Base-by-base conservation (phyloP, 495 filamentous ascomycete genomes). In the Xylaria acuta region DNA sequence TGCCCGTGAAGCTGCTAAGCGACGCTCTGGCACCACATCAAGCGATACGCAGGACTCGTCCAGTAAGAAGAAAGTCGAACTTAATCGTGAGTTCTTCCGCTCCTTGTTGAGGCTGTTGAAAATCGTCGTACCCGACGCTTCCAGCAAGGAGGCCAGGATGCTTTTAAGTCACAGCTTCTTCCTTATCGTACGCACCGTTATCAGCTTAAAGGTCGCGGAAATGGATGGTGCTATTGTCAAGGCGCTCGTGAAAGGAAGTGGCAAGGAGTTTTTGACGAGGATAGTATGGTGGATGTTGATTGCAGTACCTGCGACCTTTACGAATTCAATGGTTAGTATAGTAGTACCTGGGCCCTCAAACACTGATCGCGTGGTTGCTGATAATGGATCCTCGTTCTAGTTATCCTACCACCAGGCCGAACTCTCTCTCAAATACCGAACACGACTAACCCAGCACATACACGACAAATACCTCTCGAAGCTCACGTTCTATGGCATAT, bases 281-380 rank as follows among this genome's bases (percentile, higher is more conserved):
- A 88, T 99, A 73, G 89, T 97, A 5, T 98, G 95, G 94, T 99
- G 96, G 96, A 99, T 99, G 96, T 82, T 94, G 74, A 95, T 99
- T 75, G 94, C 96, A 54, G 86, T 99, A n/a, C 96, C 96, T 5
- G 97, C 96, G 22, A 98, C 97, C 0, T 99, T 98, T 75, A 99
- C 96, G 32, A 99, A 99, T 82, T 98, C 96, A 2, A 98, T 98
- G 97, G 93, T 97, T 80, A 79, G 91, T 83, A 43, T 80, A 79
- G 91, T 81, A 20, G 1, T 45, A 22, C 36, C 27, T 56, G 11
- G 16, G 9, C 3, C 11, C 41, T 56, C 22, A 16, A 9, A 49
- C 27, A 9, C 43, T 16, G 4, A n/a, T 70, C 2, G n/a, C 36
- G 36, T 20, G 14, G 14, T 56, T 64, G 22, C 47, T 71, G n/a